phyloP scores from a whole-genome alignment of 2,329 filamentous ascomycete species.

The Pseudocercospora cruenta region DNA sequence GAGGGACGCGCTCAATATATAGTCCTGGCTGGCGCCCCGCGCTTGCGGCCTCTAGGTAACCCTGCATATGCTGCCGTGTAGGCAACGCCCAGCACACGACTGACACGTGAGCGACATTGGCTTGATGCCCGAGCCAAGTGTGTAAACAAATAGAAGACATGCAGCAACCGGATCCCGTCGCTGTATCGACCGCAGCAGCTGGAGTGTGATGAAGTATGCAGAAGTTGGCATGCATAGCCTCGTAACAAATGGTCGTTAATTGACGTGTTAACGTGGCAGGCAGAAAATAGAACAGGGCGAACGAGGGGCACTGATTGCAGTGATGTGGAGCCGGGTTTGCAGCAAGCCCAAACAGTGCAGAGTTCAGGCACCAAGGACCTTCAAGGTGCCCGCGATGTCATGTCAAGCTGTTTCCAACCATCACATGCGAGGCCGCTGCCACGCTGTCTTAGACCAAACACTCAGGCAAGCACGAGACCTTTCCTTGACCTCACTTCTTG shows the following conservation, averaged over 20 bases:
- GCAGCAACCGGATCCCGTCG: neutral
- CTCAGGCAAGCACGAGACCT: slow-evolving; percentile 1
- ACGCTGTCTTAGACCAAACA: neutral
- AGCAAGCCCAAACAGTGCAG: neutral
- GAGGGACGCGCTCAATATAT: slow-evolving; percentile 22
- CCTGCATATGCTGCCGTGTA: neutral
- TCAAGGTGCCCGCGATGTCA: neutral
- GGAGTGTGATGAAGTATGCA: neutral
- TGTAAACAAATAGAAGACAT: neutral
- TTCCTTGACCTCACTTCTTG: slow-evolving; percentile 11
- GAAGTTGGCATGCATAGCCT: neutral
- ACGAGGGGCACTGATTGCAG: no score
- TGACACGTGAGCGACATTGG: neutral
- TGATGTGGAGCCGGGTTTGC: neutral
- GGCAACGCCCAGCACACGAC: neutral
- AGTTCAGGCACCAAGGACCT: neutral
- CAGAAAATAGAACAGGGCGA: neutral
- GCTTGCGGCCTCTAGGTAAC: slow-evolving; percentile 1
- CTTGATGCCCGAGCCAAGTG: neutral
- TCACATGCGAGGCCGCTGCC: neutral
- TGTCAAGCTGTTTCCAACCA: neutral
- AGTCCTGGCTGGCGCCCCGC: neutral
- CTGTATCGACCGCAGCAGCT: neutral
- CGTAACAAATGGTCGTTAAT: neutral
- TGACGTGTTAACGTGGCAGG: neutral